A percentile compares a stretch with the other conserved stretches of the same genome.
Conservation (phyloP, 2,329 filamentous ascomycete species). For the Monosporascus sp. region DNA sequence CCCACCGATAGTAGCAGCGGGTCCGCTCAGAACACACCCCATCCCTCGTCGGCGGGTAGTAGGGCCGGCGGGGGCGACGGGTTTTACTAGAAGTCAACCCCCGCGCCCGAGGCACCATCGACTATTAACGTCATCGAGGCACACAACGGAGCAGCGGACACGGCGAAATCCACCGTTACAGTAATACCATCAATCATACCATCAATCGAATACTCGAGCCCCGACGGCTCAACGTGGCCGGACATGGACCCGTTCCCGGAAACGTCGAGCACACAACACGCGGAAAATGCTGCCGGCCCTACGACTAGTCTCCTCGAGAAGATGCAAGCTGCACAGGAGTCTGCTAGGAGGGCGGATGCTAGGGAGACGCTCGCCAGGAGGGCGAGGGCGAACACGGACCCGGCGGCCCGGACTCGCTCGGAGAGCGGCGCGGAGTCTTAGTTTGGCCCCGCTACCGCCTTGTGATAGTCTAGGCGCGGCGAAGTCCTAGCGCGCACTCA, state of each 20-base stretch:
- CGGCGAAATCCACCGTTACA: not conserved
- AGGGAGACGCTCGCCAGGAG: slow-evolving; percentile 10
- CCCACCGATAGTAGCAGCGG: slow-evolving; percentile 52
- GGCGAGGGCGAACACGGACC: not conserved
- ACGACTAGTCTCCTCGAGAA: slow-evolving; percentile 9
- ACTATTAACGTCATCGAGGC: slow-evolving; percentile 8
- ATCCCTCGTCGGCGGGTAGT: slow-evolving; percentile 22
- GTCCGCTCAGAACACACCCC: slow-evolving; percentile 32
- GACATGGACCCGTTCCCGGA: too few species aligned
- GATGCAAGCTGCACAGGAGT: slow-evolving; percentile 21
- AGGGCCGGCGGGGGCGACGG: slow-evolving; percentile 26
- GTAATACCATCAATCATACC: too few species aligned
- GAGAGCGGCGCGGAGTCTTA: not conserved
- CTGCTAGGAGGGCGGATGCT: slow-evolving; percentile 18
- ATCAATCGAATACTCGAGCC: too few species aligned
- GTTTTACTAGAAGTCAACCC: slow-evolving; percentile 27
- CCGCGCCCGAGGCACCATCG: slow-evolving; percentile 14
- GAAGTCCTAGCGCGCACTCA: not conserved
- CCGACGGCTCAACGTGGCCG: too few species aligned
- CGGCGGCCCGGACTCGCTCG: not conserved
- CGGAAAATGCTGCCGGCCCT: not conserved
- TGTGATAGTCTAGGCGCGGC: not conserved
- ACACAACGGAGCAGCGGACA: slow-evolving; percentile 6
- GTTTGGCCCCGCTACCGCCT: not conserved
- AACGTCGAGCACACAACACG: not conserved